phyloP scores from a whole-genome alignment of 257 asterid species.

The Plectranthus barbatus region DNA sequence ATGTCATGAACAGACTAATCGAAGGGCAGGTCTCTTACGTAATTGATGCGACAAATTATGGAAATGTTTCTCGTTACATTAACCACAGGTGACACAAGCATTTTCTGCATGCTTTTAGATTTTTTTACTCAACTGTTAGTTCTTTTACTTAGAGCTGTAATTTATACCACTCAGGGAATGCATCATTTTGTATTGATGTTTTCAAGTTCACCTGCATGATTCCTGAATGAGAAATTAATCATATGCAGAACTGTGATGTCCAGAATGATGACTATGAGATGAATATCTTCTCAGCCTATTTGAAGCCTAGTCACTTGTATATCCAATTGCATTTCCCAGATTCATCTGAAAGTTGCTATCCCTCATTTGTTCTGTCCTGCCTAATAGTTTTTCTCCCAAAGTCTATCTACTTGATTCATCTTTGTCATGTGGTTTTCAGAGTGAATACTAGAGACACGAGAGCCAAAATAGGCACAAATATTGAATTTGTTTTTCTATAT shows the following conservation, averaged over 20 bases:
- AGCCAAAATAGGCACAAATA: too few relatives aligned
- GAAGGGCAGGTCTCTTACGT: conserved; percentile 71
- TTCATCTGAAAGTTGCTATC: neutral
- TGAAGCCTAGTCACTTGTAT: too few relatives aligned
- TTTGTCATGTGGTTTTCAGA: too few relatives aligned
- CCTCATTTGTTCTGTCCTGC: neutral
- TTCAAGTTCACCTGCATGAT: too few relatives aligned
- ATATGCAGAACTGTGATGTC: neutral
- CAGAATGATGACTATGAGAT: neutral
- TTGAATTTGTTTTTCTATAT: too few relatives aligned
- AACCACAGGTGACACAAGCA: conserved; percentile 72
- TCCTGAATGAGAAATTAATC: neutral
- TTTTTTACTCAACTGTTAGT: neutral
- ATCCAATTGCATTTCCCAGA: neutral
- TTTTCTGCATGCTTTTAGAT: neutral
- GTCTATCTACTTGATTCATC: too few relatives aligned
- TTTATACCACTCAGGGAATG: neutral
- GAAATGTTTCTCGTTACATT: conserved; percentile 92
- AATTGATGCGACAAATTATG: conserved; percentile 78
- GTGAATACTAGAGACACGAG: too few relatives aligned
- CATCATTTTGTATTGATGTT: neutral
- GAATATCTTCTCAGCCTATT: neutral
- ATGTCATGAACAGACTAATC: conserved; percentile 78
- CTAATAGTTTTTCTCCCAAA: neutral
- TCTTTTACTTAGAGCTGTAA: neutral